Conservation (phyloP, 495 filamentous ascomycete species). For the Saxophila tyrrhenica region DNA sequence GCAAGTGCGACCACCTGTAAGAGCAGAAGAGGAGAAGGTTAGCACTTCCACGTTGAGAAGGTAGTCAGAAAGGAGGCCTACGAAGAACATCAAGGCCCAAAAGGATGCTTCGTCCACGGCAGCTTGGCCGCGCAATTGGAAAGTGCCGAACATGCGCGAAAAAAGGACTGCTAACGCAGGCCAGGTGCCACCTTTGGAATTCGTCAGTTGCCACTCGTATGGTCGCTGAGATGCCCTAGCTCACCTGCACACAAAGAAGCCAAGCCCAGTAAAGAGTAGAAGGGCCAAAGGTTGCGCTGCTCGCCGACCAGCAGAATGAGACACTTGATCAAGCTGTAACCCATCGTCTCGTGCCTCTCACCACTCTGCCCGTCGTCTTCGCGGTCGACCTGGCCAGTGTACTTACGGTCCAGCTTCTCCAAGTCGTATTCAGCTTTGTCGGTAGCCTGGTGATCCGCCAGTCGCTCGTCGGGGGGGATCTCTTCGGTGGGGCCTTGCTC, state of each 20-base stretch:
- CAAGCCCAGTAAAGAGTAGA: constrained; percentile 2
- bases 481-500: constrained; percentile 4
- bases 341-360: neutral
- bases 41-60: too few relatives aligned
- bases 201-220: neutral
- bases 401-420: too few relatives aligned
- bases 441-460: too few relatives aligned
- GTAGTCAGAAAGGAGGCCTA: too few relatives aligned
- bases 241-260: constrained; percentile 1
- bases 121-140: constrained; percentile 9
- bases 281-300: neutral
- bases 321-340: constrained; percentile 3
- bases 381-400: too few relatives aligned
- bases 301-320: constrained; percentile 3
- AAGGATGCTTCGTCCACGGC: constrained; percentile 18
- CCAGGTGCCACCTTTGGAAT: constrained; percentile 18
- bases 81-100: constrained; percentile 28
- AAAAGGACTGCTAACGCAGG: constrained; percentile 29
- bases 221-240: neutral
- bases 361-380: too few relatives aligned
- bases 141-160: constrained; percentile 21
- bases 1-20: constrained; percentile 39
- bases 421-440: too few relatives aligned
- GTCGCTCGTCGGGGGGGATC: too few relatives aligned
- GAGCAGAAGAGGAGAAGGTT: too few relatives aligned